A percentile compares a stretch with the other conserved stretches of the same genome.
Evolutionary conservation across 805 yeast genomes (phyloP).

Genomic region (Tetrapisispora pingtungensis): DNA sequence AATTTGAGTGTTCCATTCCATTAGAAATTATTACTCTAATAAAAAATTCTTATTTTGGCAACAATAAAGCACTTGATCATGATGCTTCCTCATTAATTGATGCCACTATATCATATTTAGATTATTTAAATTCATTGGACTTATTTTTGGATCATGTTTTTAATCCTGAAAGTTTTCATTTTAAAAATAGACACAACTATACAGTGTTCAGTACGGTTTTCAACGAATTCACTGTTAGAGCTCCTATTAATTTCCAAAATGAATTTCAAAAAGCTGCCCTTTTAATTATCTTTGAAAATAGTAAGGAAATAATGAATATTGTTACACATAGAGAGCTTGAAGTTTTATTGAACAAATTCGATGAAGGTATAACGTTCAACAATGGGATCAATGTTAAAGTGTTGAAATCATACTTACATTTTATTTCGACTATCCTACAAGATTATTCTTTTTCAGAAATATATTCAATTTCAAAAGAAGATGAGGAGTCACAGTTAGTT

Average conservation of each 20-base stretch:
- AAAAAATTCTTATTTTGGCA: neutral
- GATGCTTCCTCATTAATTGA: neutral
- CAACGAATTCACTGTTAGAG: constrained; percentile 1
- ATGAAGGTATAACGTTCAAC: constrained; percentile 4
- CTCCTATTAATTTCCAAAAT: neutral
- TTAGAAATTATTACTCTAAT: constrained; percentile 11
- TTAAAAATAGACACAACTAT: constrained; percentile 10
- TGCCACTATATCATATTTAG: constrained; percentile 20
- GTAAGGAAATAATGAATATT: constrained; percentile 6
- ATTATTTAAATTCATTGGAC: constrained; percentile 5
- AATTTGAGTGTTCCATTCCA: constrained; percentile 15
- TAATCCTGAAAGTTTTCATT: constrained; percentile 10
- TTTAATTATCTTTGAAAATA: constrained; percentile 17
- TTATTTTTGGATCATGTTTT: constrained; percentile 12
- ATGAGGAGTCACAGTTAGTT: constrained; percentile 15
- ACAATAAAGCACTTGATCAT: neutral
- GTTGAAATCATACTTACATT: constrained; percentile 10
- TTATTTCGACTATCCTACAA: constrained; percentile 8
- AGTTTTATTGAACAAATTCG: constrained; percentile 9
- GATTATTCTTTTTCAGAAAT: constrained; percentile 15
- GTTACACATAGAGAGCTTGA: constrained; percentile 3
- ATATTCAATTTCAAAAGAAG: constrained; percentile 14
- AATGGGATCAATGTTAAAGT: constrained; percentile 6
- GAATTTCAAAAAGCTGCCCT: constrained; percentile 6
- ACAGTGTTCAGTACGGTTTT: constrained; percentile 10